A percentile compares a stretch with the other conserved stretches of the same genome.
Evolutionary conservation across 1,284 basidiomycete species (phyloP).

Genomic region (Albatrellus sp.): DNA sequence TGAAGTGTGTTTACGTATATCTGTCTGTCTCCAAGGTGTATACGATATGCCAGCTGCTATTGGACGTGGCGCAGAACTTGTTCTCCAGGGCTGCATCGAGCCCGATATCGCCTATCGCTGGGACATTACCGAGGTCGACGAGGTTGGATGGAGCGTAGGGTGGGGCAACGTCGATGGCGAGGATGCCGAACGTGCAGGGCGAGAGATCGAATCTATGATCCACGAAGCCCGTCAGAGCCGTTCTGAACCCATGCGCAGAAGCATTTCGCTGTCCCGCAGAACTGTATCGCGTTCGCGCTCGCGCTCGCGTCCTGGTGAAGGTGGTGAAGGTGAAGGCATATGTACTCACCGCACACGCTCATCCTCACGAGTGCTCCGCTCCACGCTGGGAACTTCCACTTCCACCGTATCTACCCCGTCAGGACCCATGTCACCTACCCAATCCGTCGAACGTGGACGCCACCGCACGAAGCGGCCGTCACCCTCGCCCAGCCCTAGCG

Average conservation of each 20-base stretch:
- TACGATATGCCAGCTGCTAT: conserved; percentile 48
- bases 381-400: neutral
- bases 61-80: conserved; percentile 58
- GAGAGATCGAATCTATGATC: neutral
- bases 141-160: conserved; percentile 72
- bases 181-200: conserved; percentile 7
- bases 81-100: conserved; percentile 68
- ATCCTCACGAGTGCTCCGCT: conserved; percentile 13
- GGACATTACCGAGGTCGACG: conserved; percentile 65
- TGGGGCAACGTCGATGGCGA: conserved; percentile 8
- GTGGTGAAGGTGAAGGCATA: conserved; percentile 4
- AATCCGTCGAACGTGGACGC: conserved; percentile 1
- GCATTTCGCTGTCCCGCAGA: neutral
- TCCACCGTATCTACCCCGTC: conserved; percentile 2
- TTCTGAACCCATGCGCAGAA: neutral
- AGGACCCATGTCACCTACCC: neutral
- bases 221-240: neutral
- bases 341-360: conserved; percentile 8
- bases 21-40: conserved; percentile 22
- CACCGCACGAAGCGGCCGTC: conserved; percentile 13
- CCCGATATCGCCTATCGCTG: conserved; percentile 47
- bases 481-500: conserved; percentile 28
- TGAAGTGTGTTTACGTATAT: neutral
- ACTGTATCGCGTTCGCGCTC: neutral
- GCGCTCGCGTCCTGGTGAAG: conserved; percentile 2